A percentile compares a stretch with the other conserved stretches of the same genome.
Evolutionary conservation across 2,329 filamentous ascomycete species (phyloP).

Genomic region (Pseudovirgaria hyperparasitica): DNA sequence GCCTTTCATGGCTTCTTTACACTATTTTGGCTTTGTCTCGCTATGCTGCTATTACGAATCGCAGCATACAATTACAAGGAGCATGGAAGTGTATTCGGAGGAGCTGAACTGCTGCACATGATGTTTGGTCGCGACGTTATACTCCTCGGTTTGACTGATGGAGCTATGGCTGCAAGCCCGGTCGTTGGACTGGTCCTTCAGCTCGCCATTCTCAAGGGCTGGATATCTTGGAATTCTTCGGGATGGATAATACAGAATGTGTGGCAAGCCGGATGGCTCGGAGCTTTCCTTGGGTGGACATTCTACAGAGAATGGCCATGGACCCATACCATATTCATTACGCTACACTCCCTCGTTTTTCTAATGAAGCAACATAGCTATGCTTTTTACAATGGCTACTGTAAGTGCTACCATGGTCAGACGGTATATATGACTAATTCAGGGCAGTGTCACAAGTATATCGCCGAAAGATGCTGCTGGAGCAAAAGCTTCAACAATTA

Average conservation of each 20-base stretch:
- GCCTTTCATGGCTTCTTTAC: slow-evolving; percentile 72
- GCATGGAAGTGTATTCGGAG: slow-evolving; percentile 57
- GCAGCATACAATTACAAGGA: slow-evolving; percentile 54
- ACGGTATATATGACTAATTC: slow-evolving; percentile 1
- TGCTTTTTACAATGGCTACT: slow-evolving; percentile 65
- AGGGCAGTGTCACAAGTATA: slow-evolving; percentile 44
- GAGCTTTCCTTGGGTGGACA: slow-evolving; percentile 50
- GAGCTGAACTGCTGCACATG: slow-evolving; percentile 56
- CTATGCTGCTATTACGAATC: slow-evolving; percentile 53
- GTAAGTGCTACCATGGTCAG: slow-evolving; percentile 15
- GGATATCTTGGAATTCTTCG: slow-evolving; percentile 51
- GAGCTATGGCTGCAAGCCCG: slow-evolving; percentile 53
- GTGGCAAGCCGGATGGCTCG: slow-evolving; percentile 57
- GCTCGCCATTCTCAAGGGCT: slow-evolving; percentile 43
- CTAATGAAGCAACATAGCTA: slow-evolving; percentile 79
- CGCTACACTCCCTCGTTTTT: slow-evolving; percentile 61
- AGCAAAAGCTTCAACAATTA: slow-evolving; percentile 43
- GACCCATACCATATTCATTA: slow-evolving; percentile 70
- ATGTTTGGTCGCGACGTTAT: slow-evolving; percentile 49
- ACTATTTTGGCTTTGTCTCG: slow-evolving; percentile 62
- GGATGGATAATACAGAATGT: slow-evolving; percentile 67
- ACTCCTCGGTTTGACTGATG: slow-evolving; percentile 48
- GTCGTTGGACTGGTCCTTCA: slow-evolving; percentile 55
- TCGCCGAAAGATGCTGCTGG: slow-evolving; percentile 32
- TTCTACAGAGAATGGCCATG: slow-evolving; percentile 66